These are phyloP conservation scores for Santalum album DNA, from an alignment of 164 flowering plant genomes.

Conservation along the genomic window DNA sequence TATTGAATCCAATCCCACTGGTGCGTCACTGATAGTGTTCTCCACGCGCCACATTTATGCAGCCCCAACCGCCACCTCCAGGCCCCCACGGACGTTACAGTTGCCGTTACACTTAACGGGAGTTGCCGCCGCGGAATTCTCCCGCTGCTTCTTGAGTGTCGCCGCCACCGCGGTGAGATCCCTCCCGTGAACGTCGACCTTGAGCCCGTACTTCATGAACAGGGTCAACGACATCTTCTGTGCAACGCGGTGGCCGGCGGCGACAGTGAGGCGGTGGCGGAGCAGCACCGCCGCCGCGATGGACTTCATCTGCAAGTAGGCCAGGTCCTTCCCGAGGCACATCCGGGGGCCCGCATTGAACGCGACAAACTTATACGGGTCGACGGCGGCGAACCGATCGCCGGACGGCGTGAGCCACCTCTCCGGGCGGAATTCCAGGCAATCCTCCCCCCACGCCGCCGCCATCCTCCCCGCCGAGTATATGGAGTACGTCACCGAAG, in stretches of 20 bases:
- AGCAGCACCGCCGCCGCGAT: constrained; percentile 72
- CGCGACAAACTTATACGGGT: constrained; percentile 51
- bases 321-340: constrained; percentile 83
- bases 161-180: constrained; percentile 30
- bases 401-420: constrained; percentile 46
- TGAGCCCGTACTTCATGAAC: constrained; percentile 88
- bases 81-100: background rate
- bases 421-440: constrained; percentile 57
- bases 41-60: constrained; percentile 1
- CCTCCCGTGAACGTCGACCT: constrained; percentile 49
- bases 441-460: constrained; percentile 59
- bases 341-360: constrained; percentile 91
- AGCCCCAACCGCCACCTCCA: constrained; percentile 9
- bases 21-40: background rate
- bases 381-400: constrained; percentile 26
- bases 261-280: constrained; percentile 61
- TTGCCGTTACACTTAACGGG: constrained; percentile 7
- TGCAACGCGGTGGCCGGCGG: constrained; percentile 63
- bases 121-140: background rate
- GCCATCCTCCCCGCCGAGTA: constrained; percentile 55
- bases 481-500: constrained; percentile 59
- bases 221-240: constrained; percentile 89
- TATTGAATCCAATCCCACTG: no score
- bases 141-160: constrained; percentile 10
- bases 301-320: constrained; percentile 89